Evolutionary conservation across 2,329 filamentous ascomycete species (phyloP).

Genomic region (Fusarium cicatricum): DNA sequence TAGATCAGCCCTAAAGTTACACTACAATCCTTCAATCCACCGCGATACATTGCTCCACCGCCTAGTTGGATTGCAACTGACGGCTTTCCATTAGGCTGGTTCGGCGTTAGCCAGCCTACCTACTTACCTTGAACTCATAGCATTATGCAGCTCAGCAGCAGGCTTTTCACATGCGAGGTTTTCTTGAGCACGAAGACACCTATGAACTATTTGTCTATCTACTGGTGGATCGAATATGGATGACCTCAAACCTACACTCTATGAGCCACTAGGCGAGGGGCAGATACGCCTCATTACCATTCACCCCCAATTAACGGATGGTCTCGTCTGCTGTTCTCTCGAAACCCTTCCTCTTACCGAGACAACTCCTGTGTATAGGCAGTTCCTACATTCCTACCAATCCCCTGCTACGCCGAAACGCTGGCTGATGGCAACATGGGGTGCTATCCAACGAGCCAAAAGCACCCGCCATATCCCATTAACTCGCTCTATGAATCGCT

Average conservation of each 20-base stretch:
- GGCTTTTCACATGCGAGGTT: no score
- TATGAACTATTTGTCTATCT: no score
- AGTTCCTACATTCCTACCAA: constrained; percentile 7
- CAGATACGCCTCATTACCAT: constrained; percentile 12
- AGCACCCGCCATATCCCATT: constrained; percentile 4
- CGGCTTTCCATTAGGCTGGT: no score
- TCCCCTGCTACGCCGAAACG: constrained; percentile 4
- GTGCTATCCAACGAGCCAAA: no score
- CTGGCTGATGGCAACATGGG: constrained; percentile 13
- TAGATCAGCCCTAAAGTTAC: no score
- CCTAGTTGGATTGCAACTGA: no score
- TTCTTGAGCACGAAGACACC: no score
- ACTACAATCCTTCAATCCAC: no score
- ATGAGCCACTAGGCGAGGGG: constrained; percentile 3
- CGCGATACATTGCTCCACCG: no score
- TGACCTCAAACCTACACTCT: not conserved
- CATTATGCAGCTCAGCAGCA: no score
- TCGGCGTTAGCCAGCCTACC: no score
- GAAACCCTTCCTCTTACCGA: constrained; percentile 9
- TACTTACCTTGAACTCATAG: no score
- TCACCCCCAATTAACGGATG: not conserved
- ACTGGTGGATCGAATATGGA: not conserved
- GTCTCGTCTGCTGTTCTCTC: constrained; percentile 9
- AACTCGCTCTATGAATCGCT: constrained; percentile 6
- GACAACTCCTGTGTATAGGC: not conserved